Evolutionary conservation across 495 filamentous ascomycete genomes (phyloP).

Genomic region (Podospora fimiseda): DNA sequence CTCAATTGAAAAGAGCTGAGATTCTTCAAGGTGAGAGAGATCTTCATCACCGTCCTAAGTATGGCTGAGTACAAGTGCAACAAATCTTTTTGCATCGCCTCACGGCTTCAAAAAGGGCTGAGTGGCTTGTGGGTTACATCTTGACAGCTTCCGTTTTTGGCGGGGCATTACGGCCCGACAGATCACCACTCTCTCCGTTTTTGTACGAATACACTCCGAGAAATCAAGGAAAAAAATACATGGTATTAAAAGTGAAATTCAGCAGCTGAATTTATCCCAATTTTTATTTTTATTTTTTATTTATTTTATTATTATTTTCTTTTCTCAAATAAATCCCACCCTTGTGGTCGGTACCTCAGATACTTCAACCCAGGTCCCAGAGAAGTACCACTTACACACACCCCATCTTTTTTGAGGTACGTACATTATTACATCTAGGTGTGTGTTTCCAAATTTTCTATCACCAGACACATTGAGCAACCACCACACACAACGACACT

Average conservation of each 20-base stretch:
- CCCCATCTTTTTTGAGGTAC: too few relatives aligned
- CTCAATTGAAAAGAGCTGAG: too few relatives aligned
- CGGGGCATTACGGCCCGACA: background rate
- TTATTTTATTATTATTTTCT: too few relatives aligned
- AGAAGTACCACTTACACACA: background rate
- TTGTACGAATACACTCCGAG: background rate
- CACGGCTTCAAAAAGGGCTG: background rate
- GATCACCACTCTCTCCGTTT: background rate
- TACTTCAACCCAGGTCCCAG: background rate
- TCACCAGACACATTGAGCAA: background rate
- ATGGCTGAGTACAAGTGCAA: background rate
- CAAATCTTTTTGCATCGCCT: background rate
- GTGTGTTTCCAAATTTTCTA: background rate
- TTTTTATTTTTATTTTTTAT: background rate
- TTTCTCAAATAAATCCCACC: background rate
- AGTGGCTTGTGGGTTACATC: slow-evolving; percentile 3
- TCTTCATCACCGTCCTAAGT: background rate
- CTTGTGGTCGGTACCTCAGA: too few relatives aligned
- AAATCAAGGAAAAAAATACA: background rate
- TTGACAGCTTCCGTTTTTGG: slow-evolving; percentile 1
- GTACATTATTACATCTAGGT: background rate
- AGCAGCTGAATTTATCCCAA: background rate
- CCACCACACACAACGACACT: too few relatives aligned
- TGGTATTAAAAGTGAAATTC: background rate
- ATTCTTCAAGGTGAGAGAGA: background rate